These are phyloP conservation scores for Ustilago sp. DNA, from an alignment of 1,284 basidiomycete species.

Conservation along the genomic window DNA sequence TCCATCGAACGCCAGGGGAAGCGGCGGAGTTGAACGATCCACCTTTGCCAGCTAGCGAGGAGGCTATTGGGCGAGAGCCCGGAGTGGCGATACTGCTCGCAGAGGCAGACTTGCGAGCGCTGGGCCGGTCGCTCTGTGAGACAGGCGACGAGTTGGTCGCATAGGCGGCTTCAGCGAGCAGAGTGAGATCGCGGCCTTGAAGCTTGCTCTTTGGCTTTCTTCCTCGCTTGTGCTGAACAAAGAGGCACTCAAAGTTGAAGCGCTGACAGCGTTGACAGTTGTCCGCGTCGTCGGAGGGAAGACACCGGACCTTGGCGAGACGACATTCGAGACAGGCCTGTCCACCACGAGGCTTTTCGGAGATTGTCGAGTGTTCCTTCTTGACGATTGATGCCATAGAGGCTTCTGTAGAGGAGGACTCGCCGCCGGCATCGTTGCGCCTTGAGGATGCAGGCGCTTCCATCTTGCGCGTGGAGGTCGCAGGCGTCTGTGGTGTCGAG, in stretches of 20 bases:
- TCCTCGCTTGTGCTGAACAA: slow-evolving; percentile 51
- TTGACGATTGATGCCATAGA: slow-evolving; percentile 11
- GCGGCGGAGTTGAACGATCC: slow-evolving; percentile 12
- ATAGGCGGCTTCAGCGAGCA: slow-evolving; percentile 48
- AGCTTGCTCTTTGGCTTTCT: slow-evolving; percentile 54
- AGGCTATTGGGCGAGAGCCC: background rate
- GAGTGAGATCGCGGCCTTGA: slow-evolving; percentile 47
- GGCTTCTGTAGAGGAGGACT: slow-evolving; percentile 11
- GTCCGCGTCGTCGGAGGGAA: slow-evolving; percentile 40
- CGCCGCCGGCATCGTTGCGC: background rate
- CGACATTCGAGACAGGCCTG: slow-evolving; percentile 54
- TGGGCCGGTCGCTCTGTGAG: slow-evolving; percentile 16
- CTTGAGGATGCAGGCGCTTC: slow-evolving; percentile 2
- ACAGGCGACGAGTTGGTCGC: slow-evolving; percentile 38
- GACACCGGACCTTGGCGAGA: slow-evolving; percentile 47
- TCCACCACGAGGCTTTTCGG: slow-evolving; percentile 51
- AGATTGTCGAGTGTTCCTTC: slow-evolving; percentile 15
- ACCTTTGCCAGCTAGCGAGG: slow-evolving; percentile 8
- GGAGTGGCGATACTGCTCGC: slow-evolving; percentile 13
- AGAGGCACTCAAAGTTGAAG: slow-evolving; percentile 53
- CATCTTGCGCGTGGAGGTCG: slow-evolving; percentile 11
- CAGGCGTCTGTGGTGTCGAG: slow-evolving; percentile 13
- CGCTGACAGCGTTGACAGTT: slow-evolving; percentile 47
- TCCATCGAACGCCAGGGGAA: slow-evolving; percentile 49
- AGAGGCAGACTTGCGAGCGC: slow-evolving; percentile 27